Base-by-base conservation (phyloP, 257 asterid species). In the Primulina tabacum region DNA sequence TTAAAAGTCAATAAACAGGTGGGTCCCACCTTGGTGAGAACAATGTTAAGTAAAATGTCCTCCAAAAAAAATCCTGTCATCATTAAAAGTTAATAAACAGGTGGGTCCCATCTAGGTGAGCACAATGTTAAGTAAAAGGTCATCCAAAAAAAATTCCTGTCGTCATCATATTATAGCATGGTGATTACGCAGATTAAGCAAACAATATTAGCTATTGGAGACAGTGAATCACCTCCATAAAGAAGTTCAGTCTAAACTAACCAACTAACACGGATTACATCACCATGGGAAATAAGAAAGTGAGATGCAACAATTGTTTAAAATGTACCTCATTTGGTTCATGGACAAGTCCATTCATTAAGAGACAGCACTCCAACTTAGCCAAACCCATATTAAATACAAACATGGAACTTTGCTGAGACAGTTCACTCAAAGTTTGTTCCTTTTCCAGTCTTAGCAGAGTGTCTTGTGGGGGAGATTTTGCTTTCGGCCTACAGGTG, bases 261-360 rank as follows among this genome's bases (percentile, higher is more conserved):
- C 50, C 66, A 59, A 71, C 29, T 69, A 52, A 43, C 66, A 67
- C 28, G 64, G 70, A 56, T 70, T 21, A 24, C 61, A 65, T 12
- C 56, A 70, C 30, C 74, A 69, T 40, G 67, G 43, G 40, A 34
- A 38, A 38, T 11, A 65, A 5, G 66, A 61, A 47, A 68, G 50
- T 33, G 29, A 68, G 28, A 16, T 30, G 6, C 53, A 72, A 17
- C 72, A 70, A 59, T 57, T 62, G 57, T 62, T 72, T 37, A 67
- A 76, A 76, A 65, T 62, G 68, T 73, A 90, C 99, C 97, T 94
- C 97, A 75, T 64, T 91, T 47, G 96, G 77, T 56, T 94, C 96
- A 83, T 82, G 74, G 85, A 94, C 96, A 77, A 91, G 97, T 79
- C 99, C 99, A 63, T 94, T 94, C 89, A 94, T 86, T 82, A 91